Conservation (phyloP, 2,329 filamentous ascomycete species). For the Rutstroemia sp. region DNA sequence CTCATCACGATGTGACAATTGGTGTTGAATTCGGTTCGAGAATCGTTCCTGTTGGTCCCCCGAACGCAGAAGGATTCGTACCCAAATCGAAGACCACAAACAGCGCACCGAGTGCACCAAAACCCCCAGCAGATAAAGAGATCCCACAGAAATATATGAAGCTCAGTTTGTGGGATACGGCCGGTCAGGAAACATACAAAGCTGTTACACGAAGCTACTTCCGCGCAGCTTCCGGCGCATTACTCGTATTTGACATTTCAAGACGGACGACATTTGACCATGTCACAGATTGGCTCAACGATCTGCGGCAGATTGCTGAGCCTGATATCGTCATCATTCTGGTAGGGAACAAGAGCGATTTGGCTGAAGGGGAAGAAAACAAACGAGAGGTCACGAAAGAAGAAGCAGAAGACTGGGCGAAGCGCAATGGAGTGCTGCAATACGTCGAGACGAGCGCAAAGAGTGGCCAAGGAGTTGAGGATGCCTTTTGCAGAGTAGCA, state of each 20-base stretch:
- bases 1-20: conserved; percentile 94
- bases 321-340: conserved; percentile 90
- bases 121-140: conserved; percentile 37
- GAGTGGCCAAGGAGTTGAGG: conserved; percentile 88
- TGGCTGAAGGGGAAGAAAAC: conserved; percentile 51
- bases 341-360: conserved; percentile 91
- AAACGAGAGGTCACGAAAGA: conserved; percentile 71
- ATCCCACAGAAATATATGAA: conserved; percentile 81
- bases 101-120: conserved; percentile 20
- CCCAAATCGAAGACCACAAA: conserved; percentile 35
- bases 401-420: conserved; percentile 88
- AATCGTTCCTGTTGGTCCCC: conserved; percentile 84
- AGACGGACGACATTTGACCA: conserved; percentile 78
- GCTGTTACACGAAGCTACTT: conserved; percentile 84
- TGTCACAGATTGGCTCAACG: conserved; percentile 87
- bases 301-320: conserved; percentile 90
- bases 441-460: conserved; percentile 97
- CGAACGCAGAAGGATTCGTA: conserved; percentile 45
- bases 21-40: conserved; percentile 95
- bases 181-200: conserved; percentile 96
- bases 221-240: conserved; percentile 58
- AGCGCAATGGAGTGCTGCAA: conserved; percentile 74
- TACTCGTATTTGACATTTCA: conserved; percentile 93
- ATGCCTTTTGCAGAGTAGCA: conserved; percentile 86
- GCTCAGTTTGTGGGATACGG: conserved; percentile 89